phyloP scores from a whole-genome alignment of 306 rosid genomes.

The Datisca glomerata region DNA sequence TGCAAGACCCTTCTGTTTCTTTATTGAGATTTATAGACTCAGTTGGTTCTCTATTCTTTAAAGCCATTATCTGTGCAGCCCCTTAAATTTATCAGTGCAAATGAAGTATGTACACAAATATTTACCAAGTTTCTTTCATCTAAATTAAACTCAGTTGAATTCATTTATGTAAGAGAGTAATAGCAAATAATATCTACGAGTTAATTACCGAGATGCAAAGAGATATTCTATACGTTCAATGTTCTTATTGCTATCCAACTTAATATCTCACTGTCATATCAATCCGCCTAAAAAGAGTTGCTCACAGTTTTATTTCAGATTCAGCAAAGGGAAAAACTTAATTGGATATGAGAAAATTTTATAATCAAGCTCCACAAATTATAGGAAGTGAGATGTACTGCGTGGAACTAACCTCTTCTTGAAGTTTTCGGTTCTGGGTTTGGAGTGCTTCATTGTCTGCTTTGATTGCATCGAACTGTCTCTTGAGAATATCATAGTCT shows the following conservation, averaged over 20 bases:
- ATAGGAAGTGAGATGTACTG: neutral
- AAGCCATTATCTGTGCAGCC: slow-evolving; percentile 58
- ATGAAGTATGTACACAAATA: neutral
- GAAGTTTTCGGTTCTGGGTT: slow-evolving; percentile 73
- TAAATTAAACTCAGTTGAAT: neutral
- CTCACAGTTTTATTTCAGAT: too few relatives aligned
- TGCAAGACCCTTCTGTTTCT: slow-evolving; percentile 97
- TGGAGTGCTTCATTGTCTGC: slow-evolving; percentile 68
- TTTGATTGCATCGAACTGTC: slow-evolving; percentile 67
- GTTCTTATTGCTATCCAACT: too few relatives aligned
- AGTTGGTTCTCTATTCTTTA: slow-evolving; percentile 89
- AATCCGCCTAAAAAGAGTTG: too few relatives aligned
- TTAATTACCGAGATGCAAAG: too few relatives aligned
- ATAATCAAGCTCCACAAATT: slow-evolving; percentile 4
- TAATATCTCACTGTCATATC: too few relatives aligned
- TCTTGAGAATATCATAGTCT: slow-evolving; percentile 73
- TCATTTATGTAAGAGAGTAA: neutral
- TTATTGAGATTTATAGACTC: slow-evolving; percentile 92
- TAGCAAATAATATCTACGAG: neutral
- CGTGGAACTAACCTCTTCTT: slow-evolving; percentile 46
- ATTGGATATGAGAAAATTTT: neutral
- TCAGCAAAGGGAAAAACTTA: neutral
- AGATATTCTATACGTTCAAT: too few relatives aligned
- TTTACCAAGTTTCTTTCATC: slow-evolving; percentile 1
- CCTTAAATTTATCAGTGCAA: slow-evolving; percentile 8